A percentile compares a stretch with the other conserved stretches of the same genome.
phyloP scores from a whole-genome alignment of 768 basidiomycete genomes.

The Agrocybe praecox region DNA sequence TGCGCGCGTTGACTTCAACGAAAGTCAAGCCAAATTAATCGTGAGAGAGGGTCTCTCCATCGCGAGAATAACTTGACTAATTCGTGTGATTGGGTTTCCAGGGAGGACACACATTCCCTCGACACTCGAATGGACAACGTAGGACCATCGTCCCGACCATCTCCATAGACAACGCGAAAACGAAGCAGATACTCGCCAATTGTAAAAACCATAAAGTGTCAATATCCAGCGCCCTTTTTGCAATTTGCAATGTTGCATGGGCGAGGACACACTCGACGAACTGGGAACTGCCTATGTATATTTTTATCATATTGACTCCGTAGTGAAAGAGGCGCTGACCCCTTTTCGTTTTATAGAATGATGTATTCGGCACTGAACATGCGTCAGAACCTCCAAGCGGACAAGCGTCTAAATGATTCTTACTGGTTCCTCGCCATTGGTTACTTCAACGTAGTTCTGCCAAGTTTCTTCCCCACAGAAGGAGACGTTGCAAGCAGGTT shows the following conservation, averaged over 20 bases:
- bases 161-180: conserved; percentile 54
- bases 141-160: conserved; percentile 73
- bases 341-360: conserved; percentile 44
- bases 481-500: conserved; percentile 48
- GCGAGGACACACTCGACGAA: conserved; percentile 46
- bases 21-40: conserved; percentile 56
- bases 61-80: neutral
- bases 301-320: neutral
- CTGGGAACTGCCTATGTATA: conserved; percentile 56
- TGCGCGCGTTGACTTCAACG: conserved; percentile 56
- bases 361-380: conserved; percentile 89
- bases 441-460: conserved; percentile 83
- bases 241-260: conserved; percentile 78
- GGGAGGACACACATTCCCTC: conserved; percentile 80
- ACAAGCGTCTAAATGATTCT: conserved; percentile 52
- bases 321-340: neutral
- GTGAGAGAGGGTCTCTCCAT: conserved; percentile 31
- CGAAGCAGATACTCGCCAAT: conserved; percentile 62
- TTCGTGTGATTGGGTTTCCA: conserved; percentile 20
- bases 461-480: conserved; percentile 62
- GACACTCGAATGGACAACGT: conserved; percentile 40
- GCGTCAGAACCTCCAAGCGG: conserved; percentile 55
- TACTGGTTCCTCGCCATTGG: conserved; percentile 85
- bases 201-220: conserved; percentile 77
- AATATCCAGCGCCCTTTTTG: conserved; percentile 75